Conservation (phyloP, 2,329 filamentous ascomycete genomes). For the Colletotrichum acutatum region DNA sequence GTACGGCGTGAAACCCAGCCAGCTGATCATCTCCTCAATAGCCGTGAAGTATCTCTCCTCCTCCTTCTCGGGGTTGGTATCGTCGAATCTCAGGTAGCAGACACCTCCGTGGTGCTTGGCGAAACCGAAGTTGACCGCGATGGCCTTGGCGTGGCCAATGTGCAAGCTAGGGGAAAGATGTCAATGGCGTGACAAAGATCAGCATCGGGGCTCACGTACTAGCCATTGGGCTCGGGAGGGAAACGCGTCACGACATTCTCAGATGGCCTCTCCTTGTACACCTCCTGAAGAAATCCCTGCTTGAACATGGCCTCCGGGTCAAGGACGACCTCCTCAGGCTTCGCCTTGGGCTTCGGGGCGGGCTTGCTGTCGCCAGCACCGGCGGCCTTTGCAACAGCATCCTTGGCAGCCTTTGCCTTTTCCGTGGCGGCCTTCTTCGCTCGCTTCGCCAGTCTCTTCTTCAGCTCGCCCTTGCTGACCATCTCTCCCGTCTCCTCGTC, state of each 20-base stretch:
- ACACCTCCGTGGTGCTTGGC: slow-evolving; percentile 82
- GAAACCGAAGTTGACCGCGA: slow-evolving; percentile 96
- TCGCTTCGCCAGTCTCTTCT: slow-evolving; percentile 69
- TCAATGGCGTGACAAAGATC: background rate
- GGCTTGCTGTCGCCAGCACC: slow-evolving; percentile 41
- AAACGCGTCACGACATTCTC: slow-evolving; percentile 77
- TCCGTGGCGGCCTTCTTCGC: slow-evolving; percentile 66
- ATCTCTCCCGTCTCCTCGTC: slow-evolving; percentile 74
- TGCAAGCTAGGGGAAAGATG: slow-evolving; percentile 14
- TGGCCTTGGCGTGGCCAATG: slow-evolving; percentile 94
- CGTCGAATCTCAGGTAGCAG: slow-evolving; percentile 80
- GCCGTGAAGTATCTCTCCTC: slow-evolving; percentile 89
- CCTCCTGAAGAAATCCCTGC: slow-evolving; percentile 78
- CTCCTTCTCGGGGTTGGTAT: slow-evolving; percentile 95
- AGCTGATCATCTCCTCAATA: slow-evolving; percentile 88
- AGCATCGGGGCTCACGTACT: slow-evolving; percentile 67
- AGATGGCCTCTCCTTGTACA: slow-evolving; percentile 75
- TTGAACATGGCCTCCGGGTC: slow-evolving; percentile 81
- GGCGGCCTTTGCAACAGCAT: slow-evolving; percentile 44
- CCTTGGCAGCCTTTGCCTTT: slow-evolving; percentile 58
- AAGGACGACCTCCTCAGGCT: slow-evolving; percentile 55
- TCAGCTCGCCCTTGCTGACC: slow-evolving; percentile 72
- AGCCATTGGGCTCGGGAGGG: slow-evolving; percentile 91
- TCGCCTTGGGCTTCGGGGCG: slow-evolving; percentile 50
- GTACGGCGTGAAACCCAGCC: slow-evolving; percentile 71